Base-by-base conservation (phyloP, 345 rosid species). In the Hypericum androsaemum region DNA sequence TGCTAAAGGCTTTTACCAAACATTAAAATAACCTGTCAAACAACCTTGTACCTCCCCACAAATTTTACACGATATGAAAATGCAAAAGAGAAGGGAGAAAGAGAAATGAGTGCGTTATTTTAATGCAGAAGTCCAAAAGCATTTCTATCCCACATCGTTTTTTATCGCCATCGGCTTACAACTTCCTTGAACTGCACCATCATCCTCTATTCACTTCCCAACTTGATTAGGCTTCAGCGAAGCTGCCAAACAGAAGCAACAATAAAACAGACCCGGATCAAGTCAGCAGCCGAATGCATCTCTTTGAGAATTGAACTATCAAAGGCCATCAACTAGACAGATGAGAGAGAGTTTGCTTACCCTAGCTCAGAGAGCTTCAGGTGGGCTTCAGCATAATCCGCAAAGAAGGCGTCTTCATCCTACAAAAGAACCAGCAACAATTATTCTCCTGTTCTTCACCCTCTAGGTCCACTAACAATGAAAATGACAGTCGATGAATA, bases 351-450 rank as follows among this genome's bases (percentile, higher is more conserved):
- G 11, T 0, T 41, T 5, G 32, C 14, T 65, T 81, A 90, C 98
- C 98, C 98, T 7, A 92, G 88, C 80, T 92, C 98, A 0, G 98
- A 88, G 55, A 92, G 95, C 79, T 75, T 88, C 65, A 83, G 32
- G 64, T 85, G 97, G 10, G 97, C 80, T 53, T 81, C 97, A 0
- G 90, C 41, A 39, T 88, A 92, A 61, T 92, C 98, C 5, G 53
- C 85, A 47, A 88, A 92, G 68, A 92, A 92, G 12, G 86, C 90
- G 12, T 92, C 98, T 66, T 92, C 98, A 54, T 85, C 89, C 98
- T 90, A 80, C 41, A 50, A 12, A 2, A 7, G 8, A 12, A 12
- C 2, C 13, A 2, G 7, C 28, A 32, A 50, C 7, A 10, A 22
- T 22, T 22, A 22, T 22, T 22, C 32, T 4, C 4, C 4, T 22